These are phyloP conservation scores for Cenchrus americanus DNA, from an alignment of 176 grass and related monocot species.

Conservation along the genomic window DNA sequence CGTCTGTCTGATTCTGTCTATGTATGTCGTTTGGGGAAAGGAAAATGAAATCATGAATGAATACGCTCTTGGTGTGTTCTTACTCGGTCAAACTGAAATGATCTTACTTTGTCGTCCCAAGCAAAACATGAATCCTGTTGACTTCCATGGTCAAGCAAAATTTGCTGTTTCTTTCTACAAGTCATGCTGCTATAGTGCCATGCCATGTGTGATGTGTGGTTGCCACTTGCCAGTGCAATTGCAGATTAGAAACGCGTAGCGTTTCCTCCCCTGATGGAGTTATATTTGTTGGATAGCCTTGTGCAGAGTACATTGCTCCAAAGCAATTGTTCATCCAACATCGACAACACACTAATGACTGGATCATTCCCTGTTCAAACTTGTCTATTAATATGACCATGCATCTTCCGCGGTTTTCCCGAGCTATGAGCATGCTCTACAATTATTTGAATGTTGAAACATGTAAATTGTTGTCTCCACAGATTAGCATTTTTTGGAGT, in stretches of 20 bases:
- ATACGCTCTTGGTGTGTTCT: slow-evolving; percentile 19
- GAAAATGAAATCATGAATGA: slow-evolving; percentile 22
- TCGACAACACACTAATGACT: neutral
- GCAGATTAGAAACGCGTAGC: neutral
- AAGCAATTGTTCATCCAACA: neutral
- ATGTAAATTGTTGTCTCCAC: neutral
- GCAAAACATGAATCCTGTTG: neutral
- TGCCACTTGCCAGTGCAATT: neutral
- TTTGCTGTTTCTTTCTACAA: neutral
- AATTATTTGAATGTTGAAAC: neutral
- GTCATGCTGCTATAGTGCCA: neutral
- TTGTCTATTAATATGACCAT: neutral
- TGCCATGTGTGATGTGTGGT: neutral
- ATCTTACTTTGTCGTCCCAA: neutral
- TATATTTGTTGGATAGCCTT: neutral
- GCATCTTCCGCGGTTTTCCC: neutral
- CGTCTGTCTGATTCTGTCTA: slow-evolving; percentile 33
- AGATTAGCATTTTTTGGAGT: neutral
- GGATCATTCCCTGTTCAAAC: neutral
- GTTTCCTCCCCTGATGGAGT: neutral
- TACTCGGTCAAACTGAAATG: neutral
- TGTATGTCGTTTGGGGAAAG: slow-evolving; percentile 34
- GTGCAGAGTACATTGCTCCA: neutral
- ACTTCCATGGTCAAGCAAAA: neutral
- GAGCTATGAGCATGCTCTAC: neutral